Evolutionary conservation across 2,329 filamentous ascomycete genomes (phyloP), one percentile per base, ranked within the genome.

Genomic region (Ophiocordyceps robertsii): DNA sequence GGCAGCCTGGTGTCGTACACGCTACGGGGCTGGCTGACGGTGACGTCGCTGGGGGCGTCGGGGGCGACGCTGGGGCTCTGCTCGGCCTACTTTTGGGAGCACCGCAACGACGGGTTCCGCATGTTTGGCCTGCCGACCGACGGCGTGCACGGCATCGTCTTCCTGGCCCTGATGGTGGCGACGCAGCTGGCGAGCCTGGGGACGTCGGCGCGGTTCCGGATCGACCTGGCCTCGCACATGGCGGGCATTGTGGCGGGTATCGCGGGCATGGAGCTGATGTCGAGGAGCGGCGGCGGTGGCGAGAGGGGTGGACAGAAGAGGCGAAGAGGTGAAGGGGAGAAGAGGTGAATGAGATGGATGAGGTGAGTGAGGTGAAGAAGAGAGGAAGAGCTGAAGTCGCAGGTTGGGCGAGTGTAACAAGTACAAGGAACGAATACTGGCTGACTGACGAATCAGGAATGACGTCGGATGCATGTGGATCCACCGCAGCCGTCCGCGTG

Each of bases 1-100:
- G 63, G 68, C n/a, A 77, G 74, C 37, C 63, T 87, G 45, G 52
- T 63, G 27, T 59, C 60, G 38, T 65, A 72, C 44, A 69, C 73
- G 38, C 55, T 73, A 42, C 55, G 64, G 40, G 62, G 65, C 13
- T 59, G 64, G 51, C 53, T 77, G 39, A 55, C 60, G 12, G 61
- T 66, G 41, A 67, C 77, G 32, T 73, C 74, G 2, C 64, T 84
- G 10, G 83, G 83, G n/a, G 78, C 79, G 2, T 84, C 79, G 7
- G 80, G 77, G 11, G 75, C 74, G 31, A 64, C 80, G 6, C 70
- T 75, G 47, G 82, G 80, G 19, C 53, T 85, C 19, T 56, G 73
- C 8, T 70, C 70, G 2, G 77, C 78, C 1, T 82, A 76, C 57
- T 75, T 80, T 51, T 77, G 73, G 68, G 59, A 73, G 48, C 70